A percentile compares a stretch with the other conserved stretches of the same genome.
phyloP scores from a whole-genome alignment of 345 rosid genomes.

The Anastatica hierochuntica region DNA sequence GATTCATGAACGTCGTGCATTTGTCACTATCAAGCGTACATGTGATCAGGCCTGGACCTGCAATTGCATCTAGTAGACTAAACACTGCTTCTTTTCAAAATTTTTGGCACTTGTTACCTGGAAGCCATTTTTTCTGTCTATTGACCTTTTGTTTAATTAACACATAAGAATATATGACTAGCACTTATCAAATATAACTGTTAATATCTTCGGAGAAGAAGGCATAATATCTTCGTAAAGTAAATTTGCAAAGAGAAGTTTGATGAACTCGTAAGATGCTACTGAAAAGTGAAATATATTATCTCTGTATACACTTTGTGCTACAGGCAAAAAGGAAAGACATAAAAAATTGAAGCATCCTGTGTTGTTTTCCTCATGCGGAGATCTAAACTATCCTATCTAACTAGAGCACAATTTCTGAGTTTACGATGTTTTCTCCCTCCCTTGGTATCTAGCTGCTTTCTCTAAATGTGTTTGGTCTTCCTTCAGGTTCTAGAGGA shows the following conservation, averaged over 20 bases:
- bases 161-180: neutral
- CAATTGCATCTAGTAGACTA: no score
- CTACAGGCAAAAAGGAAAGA: conserved; percentile 2
- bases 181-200: conserved; percentile 2
- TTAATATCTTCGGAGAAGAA: neutral
- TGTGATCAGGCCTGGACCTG: no score
- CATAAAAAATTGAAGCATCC: neutral
- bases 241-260: conserved; percentile 2
- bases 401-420: no score
- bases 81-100: no score
- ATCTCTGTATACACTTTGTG: conserved; percentile 19
- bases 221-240: neutral
- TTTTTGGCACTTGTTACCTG: no score
- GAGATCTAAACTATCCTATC: no score
- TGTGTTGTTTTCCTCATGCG: neutral
- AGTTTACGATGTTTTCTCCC: neutral
- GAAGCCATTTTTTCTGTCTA: neutral
- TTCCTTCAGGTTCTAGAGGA: conserved; percentile 33
- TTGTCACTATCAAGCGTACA: no score
- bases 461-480: conserved; percentile 18
- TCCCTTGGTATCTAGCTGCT: conserved; percentile 1
- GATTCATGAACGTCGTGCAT: no score
- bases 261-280: conserved; percentile 7
- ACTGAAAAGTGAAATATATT: neutral
- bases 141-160: conserved; percentile 2